Percentiles rank a stretch among this genome's conserved stretches.
These are phyloP conservation scores for Chaetomium tenue DNA, from an alignment of 495 filamentous ascomycete species.

Conservation along the genomic window DNA sequence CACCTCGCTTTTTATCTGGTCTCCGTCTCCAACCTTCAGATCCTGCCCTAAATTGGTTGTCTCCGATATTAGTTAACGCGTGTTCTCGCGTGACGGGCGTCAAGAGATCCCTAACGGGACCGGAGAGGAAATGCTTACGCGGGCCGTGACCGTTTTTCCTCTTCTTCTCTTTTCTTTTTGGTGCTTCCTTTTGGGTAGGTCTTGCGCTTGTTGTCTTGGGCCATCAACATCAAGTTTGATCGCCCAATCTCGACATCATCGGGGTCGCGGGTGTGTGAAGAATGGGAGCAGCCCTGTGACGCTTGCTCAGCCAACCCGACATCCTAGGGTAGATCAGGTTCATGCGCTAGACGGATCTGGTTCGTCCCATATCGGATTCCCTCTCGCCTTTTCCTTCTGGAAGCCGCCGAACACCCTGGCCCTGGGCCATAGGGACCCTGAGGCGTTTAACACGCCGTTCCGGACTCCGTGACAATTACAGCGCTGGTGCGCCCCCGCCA, in stretches of 20 bases:
- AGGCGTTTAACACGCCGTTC: constrained; percentile 9
- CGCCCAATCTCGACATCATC: constrained; percentile 18
- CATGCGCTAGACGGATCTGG: constrained; percentile 32
- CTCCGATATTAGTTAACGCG: background rate
- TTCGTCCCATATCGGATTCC: constrained; percentile 42
- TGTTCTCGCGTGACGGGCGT: background rate
- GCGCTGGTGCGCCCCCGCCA: constrained; percentile 2
- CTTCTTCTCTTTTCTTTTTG: background rate
- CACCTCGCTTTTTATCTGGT: background rate
- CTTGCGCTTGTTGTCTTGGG: background rate
- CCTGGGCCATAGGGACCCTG: constrained; percentile 22
- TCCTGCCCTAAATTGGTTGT: background rate
- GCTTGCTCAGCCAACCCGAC: constrained; percentile 13
- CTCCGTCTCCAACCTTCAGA: background rate
- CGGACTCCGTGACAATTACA: background rate
- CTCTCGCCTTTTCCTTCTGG: constrained; percentile 18
- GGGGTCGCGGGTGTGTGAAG: background rate
- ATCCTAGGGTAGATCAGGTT: constrained; percentile 28
- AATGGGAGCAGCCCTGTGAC: no score
- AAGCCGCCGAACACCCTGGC: constrained; percentile 11
- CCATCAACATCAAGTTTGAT: constrained; percentile 17
- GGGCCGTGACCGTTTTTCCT: background rate
- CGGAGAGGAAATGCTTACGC: background rate
- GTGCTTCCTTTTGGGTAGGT: background rate
- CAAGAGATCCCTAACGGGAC: background rate